Conservation (phyloP, 2,329 filamentous ascomycete genomes). For the Phyllosticta citribraziliensis region DNA sequence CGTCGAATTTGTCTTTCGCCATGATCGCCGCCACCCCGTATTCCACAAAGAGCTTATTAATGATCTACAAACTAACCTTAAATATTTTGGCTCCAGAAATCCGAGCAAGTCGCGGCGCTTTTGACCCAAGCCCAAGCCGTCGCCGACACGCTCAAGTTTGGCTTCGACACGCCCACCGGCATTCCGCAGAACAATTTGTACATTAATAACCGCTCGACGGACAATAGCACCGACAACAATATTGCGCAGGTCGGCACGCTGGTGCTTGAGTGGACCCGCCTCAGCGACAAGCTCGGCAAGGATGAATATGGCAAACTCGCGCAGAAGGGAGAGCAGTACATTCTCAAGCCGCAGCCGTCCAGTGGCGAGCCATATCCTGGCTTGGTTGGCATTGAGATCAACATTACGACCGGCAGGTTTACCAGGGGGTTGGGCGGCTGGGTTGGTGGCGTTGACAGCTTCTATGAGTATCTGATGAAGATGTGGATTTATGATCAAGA, state of each 20-base stretch:
- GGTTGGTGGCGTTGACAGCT: slow-evolving; percentile 68
- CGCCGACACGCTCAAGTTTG: slow-evolving; percentile 63
- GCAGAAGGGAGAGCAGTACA: slow-evolving; percentile 58
- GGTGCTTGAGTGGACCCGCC: slow-evolving; percentile 72
- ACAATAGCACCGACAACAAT: slow-evolving; percentile 51
- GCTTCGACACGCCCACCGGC: slow-evolving; percentile 67
- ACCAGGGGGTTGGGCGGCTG: slow-evolving; percentile 60
- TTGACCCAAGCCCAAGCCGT: slow-evolving; percentile 58
- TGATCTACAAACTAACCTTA: background rate
- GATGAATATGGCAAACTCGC: slow-evolving; percentile 54
- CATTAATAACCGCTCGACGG: slow-evolving; percentile 44
- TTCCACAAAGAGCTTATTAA: background rate
- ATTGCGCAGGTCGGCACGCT: slow-evolving; percentile 69
- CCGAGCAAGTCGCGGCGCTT: slow-evolving; percentile 50
- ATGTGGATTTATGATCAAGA: slow-evolving; percentile 71
- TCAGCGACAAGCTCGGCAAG: slow-evolving; percentile 66
- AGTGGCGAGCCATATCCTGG: slow-evolving; percentile 65
- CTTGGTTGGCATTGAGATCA: slow-evolving; percentile 59
- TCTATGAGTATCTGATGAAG: slow-evolving; percentile 86
- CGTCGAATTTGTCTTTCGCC: background rate
- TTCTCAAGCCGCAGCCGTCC: slow-evolving; percentile 56
- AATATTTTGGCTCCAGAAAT: slow-evolving; percentile 38
- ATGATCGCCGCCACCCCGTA: background rate
- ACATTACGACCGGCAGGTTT: slow-evolving; percentile 57
- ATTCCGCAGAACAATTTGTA: slow-evolving; percentile 62